Evolutionary conservation across 1,284 basidiomycete genomes (phyloP).

Genomic region (Naganishia sp.): DNA sequence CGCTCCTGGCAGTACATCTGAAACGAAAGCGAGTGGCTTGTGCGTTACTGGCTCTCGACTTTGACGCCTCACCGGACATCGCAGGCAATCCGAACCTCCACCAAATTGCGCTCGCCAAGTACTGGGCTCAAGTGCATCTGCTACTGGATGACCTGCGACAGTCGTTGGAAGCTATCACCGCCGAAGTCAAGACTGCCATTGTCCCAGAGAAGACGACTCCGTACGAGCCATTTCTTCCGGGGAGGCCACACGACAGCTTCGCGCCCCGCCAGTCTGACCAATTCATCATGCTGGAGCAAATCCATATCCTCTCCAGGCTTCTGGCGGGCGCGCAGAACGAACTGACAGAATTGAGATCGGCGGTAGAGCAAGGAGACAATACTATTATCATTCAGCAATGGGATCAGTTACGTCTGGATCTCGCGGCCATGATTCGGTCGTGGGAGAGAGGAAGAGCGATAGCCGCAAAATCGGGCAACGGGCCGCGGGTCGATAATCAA

Average conservation of each 20-base stretch:
- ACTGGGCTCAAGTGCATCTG: constrained; percentile 33
- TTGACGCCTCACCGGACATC: background rate
- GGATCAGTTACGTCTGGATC: constrained; percentile 34
- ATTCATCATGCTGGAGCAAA: constrained; percentile 32
- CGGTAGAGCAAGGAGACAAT: constrained; percentile 14
- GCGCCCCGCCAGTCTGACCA: constrained; percentile 24
- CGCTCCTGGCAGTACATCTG: constrained; percentile 25
- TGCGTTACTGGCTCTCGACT: constrained; percentile 30
- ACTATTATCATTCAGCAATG: constrained; percentile 33
- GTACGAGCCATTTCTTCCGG: constrained; percentile 11
- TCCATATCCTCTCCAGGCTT: constrained; percentile 28
- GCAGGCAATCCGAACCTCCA: background rate
- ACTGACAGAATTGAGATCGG: constrained; percentile 11
- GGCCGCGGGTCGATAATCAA: constrained; percentile 1
- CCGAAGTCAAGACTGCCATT: background rate
- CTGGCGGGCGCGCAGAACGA: constrained; percentile 22
- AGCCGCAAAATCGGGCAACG: background rate
- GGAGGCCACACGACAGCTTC: constrained; percentile 19
- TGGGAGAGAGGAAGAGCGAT: constrained; percentile 33
- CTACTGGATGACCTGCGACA: constrained; percentile 25
- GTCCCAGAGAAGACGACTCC: background rate
- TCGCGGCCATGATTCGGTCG: constrained; percentile 33
- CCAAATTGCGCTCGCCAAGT: constrained; percentile 27
- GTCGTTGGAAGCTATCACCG: background rate
- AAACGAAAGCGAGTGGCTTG: constrained; percentile 29